phyloP scores from a whole-genome alignment of 1,284 basidiomycete genomes.

The Tilletia walkeri region DNA sequence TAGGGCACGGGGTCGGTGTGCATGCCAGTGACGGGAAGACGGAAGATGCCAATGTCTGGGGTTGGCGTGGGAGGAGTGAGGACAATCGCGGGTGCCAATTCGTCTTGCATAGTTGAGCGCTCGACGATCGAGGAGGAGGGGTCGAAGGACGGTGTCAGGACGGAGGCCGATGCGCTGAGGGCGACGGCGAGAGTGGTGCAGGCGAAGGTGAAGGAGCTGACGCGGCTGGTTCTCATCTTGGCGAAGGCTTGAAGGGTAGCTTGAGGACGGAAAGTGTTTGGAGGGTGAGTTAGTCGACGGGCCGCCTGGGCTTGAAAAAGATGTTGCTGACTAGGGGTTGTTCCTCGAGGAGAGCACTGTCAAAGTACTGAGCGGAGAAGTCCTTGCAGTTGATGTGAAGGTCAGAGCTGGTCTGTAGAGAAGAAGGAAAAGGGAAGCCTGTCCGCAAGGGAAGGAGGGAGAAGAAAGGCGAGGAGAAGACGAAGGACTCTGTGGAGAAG shows the following conservation, averaged over 20 bases:
- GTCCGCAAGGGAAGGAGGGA: not conserved
- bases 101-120: no score
- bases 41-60: slow-evolving; percentile 11
- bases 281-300: not conserved
- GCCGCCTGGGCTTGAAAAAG: not conserved
- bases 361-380: no score
- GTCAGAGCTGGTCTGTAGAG: no score
- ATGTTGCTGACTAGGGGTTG: no score
- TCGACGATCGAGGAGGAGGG: no score
- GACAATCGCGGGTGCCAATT: not conserved
- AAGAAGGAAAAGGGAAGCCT: no score
- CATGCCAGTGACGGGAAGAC: slow-evolving; percentile 1
- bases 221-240: not conserved
- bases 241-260: not conserved
- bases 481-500: not conserved
- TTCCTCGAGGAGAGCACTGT: no score
- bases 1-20: not conserved
- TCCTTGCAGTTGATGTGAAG: no score
- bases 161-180: not conserved
- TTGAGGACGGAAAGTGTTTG: not conserved
- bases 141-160: no score
- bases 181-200: slow-evolving; percentile 8
- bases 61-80: slow-evolving; percentile 2
- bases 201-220: slow-evolving; percentile 16
- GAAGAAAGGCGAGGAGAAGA: not conserved